These are phyloP conservation scores for Cerioporus squamosus DNA, from an alignment of 1,284 basidiomycete species.

Conservation along the genomic window DNA sequence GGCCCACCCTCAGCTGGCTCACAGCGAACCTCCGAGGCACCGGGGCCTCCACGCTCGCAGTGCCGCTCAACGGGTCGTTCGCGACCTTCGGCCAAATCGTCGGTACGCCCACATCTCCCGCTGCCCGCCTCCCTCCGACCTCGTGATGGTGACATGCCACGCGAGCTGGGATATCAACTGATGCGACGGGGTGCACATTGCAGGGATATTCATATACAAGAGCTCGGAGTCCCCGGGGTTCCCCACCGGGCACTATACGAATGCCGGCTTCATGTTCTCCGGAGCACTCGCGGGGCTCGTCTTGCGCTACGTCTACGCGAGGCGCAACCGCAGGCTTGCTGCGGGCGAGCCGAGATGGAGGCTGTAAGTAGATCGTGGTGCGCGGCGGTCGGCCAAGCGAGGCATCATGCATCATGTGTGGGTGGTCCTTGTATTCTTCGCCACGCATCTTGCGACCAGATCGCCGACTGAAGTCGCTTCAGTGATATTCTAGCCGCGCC, in stretches of 20 bases:
- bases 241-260: slow-evolving; percentile 42
- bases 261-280: slow-evolving; percentile 34
- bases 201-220: slow-evolving; percentile 44
- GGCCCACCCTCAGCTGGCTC: slow-evolving; percentile 41
- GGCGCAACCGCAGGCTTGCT: slow-evolving; percentile 20
- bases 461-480: too few species aligned
- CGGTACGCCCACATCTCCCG: slow-evolving; percentile 14
- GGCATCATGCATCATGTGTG: neutral
- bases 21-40: slow-evolving; percentile 38
- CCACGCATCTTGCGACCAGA: too few species aligned
- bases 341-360: slow-evolving; percentile 26
- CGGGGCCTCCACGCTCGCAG: slow-evolving; percentile 36
- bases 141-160: neutral
- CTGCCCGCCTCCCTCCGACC: neutral
- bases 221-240: slow-evolving; percentile 36
- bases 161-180: neutral
- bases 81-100: slow-evolving; percentile 41
- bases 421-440: neutral
- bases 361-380: slow-evolving; percentile 11
- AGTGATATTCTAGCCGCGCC: too few species aligned
- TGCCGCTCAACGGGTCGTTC: slow-evolving; percentile 40
- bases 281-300: slow-evolving; percentile 27
- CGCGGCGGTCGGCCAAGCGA: neutral
- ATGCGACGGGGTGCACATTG: neutral
- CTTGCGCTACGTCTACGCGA: slow-evolving; percentile 23